Evolutionary conservation across 169 alveolate genomes (phyloP), one percentile per base, ranked within the genome.

Genomic region (Plasmodium yoelii): DNA sequence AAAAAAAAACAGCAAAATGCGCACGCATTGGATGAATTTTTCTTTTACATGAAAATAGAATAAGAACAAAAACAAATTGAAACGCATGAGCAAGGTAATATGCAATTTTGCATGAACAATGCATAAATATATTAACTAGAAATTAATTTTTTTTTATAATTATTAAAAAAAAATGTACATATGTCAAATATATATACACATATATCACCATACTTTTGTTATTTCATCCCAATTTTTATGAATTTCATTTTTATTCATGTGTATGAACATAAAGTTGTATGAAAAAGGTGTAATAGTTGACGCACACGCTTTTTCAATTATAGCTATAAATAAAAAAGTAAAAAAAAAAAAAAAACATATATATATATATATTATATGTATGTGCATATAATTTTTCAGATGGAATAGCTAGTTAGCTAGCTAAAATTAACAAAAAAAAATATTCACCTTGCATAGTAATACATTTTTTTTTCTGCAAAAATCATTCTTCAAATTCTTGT

Each of bases 401-500:
- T 34, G 7, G 4, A 34, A 34, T 34, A 34, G 42, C 42, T 34
- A 34, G 42, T 34, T 34, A 47, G 51, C 63, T 26, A 47, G 64
- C 60, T 68, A 42, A 12, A 68, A 1, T 10, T 22, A 12, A 65
- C 6, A 19, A 9, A 22, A 22, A 5, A 19, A 15, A 19, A 46
- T 39, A 26, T 18, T 18, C 13, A 46, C 19, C 42, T 18, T 68
- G 39, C 77, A 24, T 12, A 12, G 15, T 47, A n/a, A 12, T 18
- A 57, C 42, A 5, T 70, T 24, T 26, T 5, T 5, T 12, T 10
- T 19, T 49, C 34, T n/a, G 42, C 42, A 26, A 10, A 26, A 26
- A 24, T 73, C 51, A 75, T 15, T 75, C 88, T 15, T 75, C 88
- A 63, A 75, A 75, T 56, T 75, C 88, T 39, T 75, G 88, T 19